Percentiles rank a stretch among this genome's conserved stretches.
Conservation (phyloP, 352 stramenopile genomes). For the Pythium phragmiticola region DNA sequence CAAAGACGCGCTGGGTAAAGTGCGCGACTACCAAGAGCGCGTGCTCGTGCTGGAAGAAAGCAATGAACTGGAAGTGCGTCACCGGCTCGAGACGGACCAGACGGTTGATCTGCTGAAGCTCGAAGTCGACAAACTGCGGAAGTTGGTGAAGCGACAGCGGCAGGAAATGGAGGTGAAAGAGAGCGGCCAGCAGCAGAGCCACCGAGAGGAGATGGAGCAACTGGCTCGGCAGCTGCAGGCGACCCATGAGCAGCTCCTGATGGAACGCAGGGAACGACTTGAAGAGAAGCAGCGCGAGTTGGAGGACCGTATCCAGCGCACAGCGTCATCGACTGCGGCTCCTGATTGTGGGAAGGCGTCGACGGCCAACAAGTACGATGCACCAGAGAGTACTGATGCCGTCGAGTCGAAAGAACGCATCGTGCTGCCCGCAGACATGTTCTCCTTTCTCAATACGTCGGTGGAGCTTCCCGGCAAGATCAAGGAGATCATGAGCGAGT, state of each 20-base stretch:
- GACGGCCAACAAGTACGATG: slow-evolving; percentile 20
- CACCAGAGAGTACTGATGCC: not conserved
- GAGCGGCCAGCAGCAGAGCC: slow-evolving; percentile 28
- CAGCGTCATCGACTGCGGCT: slow-evolving; percentile 1
- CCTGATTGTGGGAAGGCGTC: not conserved
- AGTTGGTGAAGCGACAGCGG: slow-evolving; percentile 49
- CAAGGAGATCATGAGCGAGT: slow-evolving; percentile 58
- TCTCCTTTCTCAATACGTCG: slow-evolving; percentile 58
- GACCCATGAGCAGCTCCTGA: slow-evolving; percentile 52
- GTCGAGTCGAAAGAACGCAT: not conserved
- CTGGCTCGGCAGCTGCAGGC: slow-evolving; percentile 44
- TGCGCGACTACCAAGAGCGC: slow-evolving; percentile 54
- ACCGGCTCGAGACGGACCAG: slow-evolving; percentile 55
- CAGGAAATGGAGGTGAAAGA: slow-evolving; percentile 42
- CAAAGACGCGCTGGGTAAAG: slow-evolving; percentile 35
- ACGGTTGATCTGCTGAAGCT: slow-evolving; percentile 70
- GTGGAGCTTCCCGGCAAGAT: slow-evolving; percentile 53
- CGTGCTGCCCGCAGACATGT: slow-evolving; percentile 32
- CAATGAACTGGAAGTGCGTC: slow-evolving; percentile 49
- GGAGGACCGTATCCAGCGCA: slow-evolving; percentile 40
- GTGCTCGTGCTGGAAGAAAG: slow-evolving; percentile 62
- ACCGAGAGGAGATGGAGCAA: slow-evolving; percentile 36
- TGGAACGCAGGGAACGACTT: slow-evolving; percentile 51
- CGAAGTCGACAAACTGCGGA: slow-evolving; percentile 65
- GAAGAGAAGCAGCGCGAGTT: slow-evolving; percentile 60